Evolutionary conservation across 1,284 basidiomycete genomes (phyloP).

Genomic region (Tilletia horrida): DNA sequence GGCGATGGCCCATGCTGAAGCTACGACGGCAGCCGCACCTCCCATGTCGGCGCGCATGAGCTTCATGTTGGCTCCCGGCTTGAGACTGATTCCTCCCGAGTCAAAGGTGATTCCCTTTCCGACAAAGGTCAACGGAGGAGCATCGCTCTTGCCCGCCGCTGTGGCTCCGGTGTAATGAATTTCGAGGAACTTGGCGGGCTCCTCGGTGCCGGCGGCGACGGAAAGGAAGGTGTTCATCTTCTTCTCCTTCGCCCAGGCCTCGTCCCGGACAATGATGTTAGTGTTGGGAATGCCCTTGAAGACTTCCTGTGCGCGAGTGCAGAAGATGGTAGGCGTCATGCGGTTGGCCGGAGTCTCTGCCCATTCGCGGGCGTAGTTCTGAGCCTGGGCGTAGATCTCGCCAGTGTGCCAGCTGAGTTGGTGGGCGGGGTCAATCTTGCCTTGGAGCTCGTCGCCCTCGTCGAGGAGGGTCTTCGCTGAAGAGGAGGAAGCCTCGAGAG

Average conservation of each 20-base stretch:
- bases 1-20: slow-evolving; percentile 72
- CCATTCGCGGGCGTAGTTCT: slow-evolving; percentile 81
- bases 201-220: slow-evolving; percentile 74
- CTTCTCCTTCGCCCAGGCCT: slow-evolving; percentile 79
- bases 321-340: slow-evolving; percentile 63
- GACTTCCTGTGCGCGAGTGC: slow-evolving; percentile 67
- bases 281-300: slow-evolving; percentile 70
- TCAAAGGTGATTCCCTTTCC: slow-evolving; percentile 70
- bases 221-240: slow-evolving; percentile 86
- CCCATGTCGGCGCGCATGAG: slow-evolving; percentile 55
- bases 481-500: slow-evolving; percentile 30
- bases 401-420: slow-evolving; percentile 50
- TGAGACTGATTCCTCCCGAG: slow-evolving; percentile 81
- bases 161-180: slow-evolving; percentile 78
- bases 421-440: slow-evolving; percentile 29
- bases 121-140: slow-evolving; percentile 70
- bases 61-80: slow-evolving; percentile 67
- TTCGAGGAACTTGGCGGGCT: slow-evolving; percentile 82
- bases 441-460: slow-evolving; percentile 39
- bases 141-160: slow-evolving; percentile 45
- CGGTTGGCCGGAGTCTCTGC: slow-evolving; percentile 81
- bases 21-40: slow-evolving; percentile 70
- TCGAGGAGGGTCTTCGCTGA: slow-evolving; percentile 45
- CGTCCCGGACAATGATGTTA: slow-evolving; percentile 69
- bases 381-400: slow-evolving; percentile 68